phyloP scores from a whole-genome alignment of 805 yeast genomes.

The Metschnikowia drakensbergensis region DNA sequence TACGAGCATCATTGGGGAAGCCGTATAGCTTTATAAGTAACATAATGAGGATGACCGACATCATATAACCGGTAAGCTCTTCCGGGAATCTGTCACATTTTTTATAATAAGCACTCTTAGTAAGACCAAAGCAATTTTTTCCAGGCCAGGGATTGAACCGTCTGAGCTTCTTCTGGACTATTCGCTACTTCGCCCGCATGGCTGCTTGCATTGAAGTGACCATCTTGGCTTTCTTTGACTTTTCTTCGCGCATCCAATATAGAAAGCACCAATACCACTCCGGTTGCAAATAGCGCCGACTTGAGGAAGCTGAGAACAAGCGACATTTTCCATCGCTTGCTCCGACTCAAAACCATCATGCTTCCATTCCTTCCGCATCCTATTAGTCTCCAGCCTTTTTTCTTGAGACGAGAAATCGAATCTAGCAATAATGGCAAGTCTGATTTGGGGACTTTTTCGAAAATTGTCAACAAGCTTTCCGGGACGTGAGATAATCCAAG shows the following conservation, averaged over 20 bases:
- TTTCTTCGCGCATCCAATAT: neutral
- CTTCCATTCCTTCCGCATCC: constrained; percentile 39
- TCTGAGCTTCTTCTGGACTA: neutral
- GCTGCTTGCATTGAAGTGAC: neutral
- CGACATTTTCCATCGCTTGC: neutral
- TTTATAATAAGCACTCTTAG: neutral
- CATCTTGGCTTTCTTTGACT: neutral
- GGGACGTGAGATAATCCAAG: constrained; percentile 32
- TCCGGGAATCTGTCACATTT: neutral
- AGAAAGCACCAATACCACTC: constrained; percentile 19
- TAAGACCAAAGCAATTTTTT: constrained; percentile 4
- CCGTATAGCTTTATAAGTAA: neutral
- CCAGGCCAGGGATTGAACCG: neutral
- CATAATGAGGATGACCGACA: neutral
- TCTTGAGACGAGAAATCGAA: constrained; percentile 41
- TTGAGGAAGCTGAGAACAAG: constrained; percentile 12
- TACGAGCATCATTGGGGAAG: neutral
- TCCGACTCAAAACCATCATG: constrained; percentile 16
- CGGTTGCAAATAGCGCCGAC: constrained; percentile 26
- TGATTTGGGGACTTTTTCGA: constrained; percentile 32
- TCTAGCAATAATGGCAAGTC: constrained; percentile 34
- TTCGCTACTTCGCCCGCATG: neutral
- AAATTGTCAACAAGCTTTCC: constrained; percentile 41
- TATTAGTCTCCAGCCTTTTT: constrained; percentile 49
- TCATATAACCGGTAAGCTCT: neutral